Evolutionary conservation across 2,329 filamentous ascomycete species (phyloP), one percentile per base, ranked within the genome.

Genomic region (Penicillium expansum): DNA sequence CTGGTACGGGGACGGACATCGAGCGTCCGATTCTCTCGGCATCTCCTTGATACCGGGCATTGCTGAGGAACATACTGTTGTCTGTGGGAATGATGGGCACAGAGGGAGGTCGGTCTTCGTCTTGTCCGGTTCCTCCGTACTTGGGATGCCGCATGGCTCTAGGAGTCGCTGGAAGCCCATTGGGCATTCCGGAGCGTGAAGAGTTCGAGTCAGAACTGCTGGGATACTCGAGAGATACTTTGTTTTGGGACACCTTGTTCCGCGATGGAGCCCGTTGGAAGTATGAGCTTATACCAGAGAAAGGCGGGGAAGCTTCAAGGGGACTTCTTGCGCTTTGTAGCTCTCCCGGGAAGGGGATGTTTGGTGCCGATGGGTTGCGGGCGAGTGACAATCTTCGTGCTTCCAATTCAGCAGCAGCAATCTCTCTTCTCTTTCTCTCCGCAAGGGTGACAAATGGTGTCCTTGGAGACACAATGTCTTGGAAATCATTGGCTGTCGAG

Each of bases 121-220:
- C 76, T 33, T 65, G 58, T 48, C 68, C 68, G 43, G 64, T 67
- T 71, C 82, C 60, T 29, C 61, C 82, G 64, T 93, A 86, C 42
- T 90, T 86, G 1, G 85, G 83, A 70, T 95, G 86, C 20, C 89
- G 85, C 92, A 97, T 96, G 1, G 92, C 92, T 76, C 91, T 87
- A 30, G 93, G 92, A 0, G 92, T 97, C 2, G 92, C 91, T 14
- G 93, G 92, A n/a, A 96, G 82, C 0, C 92, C 92, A 50, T 93
- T 82, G 6, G 83, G 81, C 1, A 68, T 69, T 1, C 77, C 77
- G 14, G 81, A 80, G 2, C 78, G 74, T 8, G 73, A 71, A 1
- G 73, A 75, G 54, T 66, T 68, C 0, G 75, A 76, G 51, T 77
- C 75, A 9, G 74, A 76, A 47, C 70, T 67, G 50, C 70, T 75